Evolutionary conservation across 75 land plant species (phyloP).

Genomic region (Pinus taeda): DNA sequence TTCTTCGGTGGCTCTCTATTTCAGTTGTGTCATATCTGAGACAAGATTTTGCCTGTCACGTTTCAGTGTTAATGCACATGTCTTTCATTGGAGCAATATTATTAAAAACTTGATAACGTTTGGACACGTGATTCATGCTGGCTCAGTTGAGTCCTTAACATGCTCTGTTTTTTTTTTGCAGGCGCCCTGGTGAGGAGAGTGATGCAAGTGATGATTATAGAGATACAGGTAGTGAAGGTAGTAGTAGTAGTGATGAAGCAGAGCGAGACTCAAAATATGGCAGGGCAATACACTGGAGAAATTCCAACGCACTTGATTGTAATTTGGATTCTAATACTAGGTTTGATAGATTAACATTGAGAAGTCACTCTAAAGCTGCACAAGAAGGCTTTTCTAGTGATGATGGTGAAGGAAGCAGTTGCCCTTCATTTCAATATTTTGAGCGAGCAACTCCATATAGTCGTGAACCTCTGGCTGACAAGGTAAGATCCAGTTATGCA

Average conservation of each 20-base stretch:
- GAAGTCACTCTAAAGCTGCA: slow-evolving; percentile 10
- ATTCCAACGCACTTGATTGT: not conserved
- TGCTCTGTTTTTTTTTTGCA: no score
- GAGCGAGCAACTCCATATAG: slow-evolving; percentile 55
- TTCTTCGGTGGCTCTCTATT: not conserved
- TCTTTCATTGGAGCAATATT: not conserved
- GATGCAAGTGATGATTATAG: slow-evolving; percentile 22
- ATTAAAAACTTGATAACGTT: not conserved
- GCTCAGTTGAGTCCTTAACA: not conserved
- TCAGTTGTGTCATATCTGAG: no score
- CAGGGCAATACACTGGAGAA: not conserved
- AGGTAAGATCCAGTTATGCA: slow-evolving; percentile 30
- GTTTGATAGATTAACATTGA: slow-evolving; percentile 29
- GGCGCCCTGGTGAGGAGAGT: slow-evolving; percentile 33
- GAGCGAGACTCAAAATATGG: slow-evolving; percentile 13
- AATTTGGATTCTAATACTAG: slow-evolving; percentile 1
- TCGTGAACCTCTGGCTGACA: slow-evolving; percentile 74
- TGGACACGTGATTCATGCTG: not conserved
- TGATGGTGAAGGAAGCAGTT: slow-evolving; percentile 36
- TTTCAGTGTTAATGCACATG: not conserved
- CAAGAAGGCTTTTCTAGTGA: slow-evolving; percentile 56
- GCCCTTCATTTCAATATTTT: slow-evolving; percentile 45
- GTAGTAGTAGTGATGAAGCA: slow-evolving; percentile 30
- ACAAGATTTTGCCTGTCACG: not conserved
- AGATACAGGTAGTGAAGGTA: slow-evolving; percentile 38